Percentiles rank a stretch among this genome's conserved stretches.
phyloP scores from a whole-genome alignment of 169 alveolate genomes.

The Cryptosporidium meleagridis region DNA sequence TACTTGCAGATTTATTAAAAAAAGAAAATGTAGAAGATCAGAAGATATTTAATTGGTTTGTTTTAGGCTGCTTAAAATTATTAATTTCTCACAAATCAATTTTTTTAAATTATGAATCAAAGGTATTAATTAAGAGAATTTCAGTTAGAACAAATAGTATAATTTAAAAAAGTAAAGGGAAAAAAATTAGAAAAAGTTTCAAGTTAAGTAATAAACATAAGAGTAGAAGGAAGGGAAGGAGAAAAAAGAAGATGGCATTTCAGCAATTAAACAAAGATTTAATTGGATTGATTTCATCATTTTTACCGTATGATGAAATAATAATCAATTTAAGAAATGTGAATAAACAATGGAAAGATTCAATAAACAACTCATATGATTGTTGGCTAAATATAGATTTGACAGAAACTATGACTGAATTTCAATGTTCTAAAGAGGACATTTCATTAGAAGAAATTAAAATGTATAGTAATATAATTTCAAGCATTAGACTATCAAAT shows the following conservation, averaged over 20 bases:
- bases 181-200: neutral
- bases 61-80: neutral
- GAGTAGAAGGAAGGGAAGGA: too few relatives aligned
- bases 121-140: neutral
- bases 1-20: too few relatives aligned
- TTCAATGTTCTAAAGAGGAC: neutral
- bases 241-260: neutral
- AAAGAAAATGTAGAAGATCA: neutral
- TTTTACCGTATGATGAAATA: constrained; percentile 47
- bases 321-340: constrained; percentile 28
- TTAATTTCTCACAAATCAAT: too few relatives aligned
- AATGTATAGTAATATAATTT: neutral
- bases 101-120: neutral
- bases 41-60: neutral
- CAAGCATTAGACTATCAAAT: constrained; percentile 38
- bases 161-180: too few relatives aligned
- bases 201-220: neutral
- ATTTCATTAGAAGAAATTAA: constrained; percentile 13
- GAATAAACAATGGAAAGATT: constrained; percentile 23
- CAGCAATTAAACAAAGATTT: constrained; percentile 13
- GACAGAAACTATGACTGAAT: constrained; percentile 22
- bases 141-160: neutral
- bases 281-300: constrained; percentile 41
- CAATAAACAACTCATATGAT: constrained; percentile 26
- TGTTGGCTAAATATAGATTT: constrained; percentile 56